Base-by-base conservation (phyloP, 2,329 filamentous ascomycete species). In the Aspergillus ruber region DNA sequence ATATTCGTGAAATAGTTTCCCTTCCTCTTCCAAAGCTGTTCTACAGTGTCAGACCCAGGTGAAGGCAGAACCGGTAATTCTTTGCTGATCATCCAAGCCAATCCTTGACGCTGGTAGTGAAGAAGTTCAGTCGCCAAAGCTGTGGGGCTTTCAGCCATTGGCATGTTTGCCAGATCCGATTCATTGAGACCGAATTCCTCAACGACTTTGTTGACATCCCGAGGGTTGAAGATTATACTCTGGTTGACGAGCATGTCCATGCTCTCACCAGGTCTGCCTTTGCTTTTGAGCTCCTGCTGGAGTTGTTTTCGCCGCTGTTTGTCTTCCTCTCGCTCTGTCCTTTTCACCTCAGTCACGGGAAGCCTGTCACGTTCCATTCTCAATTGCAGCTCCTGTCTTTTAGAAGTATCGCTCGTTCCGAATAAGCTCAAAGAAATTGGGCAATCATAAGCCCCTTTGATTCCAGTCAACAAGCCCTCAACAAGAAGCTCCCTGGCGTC, bases 81-180 rank as follows among this genome's bases (percentile, higher is more conserved):
- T 57, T 88, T 88, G 6, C 82, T 75, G 15, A 82, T 73, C 78
- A 95, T 81, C 90, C 90, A 95, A 13, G 84, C 82, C 35, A 95
- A 72, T 6, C 88, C 89, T 73, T 91, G 74, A 29, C 70, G 79
- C 61, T 95, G 90, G 66, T 94, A 93, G 1, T 88, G 85, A 49
- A 95, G 75, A 43, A 95, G 72, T 35, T 79, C 71, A 0, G 88
- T 86, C 20, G 76, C 71, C 38, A 95, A 71, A 5, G 74, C 70
- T 6, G 71, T 58, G 0, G 90, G 90, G 55, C 89, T 86, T 3
- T 79, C 66, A 2, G 84, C 86, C 74, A 81, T 80, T 0, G 86
- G 84, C 81, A 95, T 81, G 39, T 80, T 78, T 6, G 80, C 78
- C 45, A 95, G 70, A 13, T 83, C 74, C 1, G 82, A 76, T 67